Percentiles rank a stretch among this genome's conserved stretches.
These are phyloP conservation scores for Gypsophila paniculata DNA, from an alignment of 179 eudicot genomes.

Conservation along the genomic window DNA sequence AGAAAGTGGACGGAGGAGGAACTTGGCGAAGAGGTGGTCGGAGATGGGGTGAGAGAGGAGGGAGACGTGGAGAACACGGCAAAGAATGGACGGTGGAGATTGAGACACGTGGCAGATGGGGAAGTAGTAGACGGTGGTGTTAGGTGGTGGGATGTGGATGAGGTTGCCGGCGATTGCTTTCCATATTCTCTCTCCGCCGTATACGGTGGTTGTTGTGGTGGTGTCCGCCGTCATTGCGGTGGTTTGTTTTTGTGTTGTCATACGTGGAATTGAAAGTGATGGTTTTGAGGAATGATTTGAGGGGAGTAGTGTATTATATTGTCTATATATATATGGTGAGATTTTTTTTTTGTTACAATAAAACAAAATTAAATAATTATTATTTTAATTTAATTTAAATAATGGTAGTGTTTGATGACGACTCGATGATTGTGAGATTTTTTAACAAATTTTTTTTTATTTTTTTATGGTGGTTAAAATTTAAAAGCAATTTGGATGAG, in stretches of 20 bases:
- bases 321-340: too few species aligned
- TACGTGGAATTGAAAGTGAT: background rate
- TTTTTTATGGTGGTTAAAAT: too few species aligned
- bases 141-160: slow-evolving; percentile 36
- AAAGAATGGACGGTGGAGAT: slow-evolving; percentile 24
- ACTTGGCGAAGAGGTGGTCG: slow-evolving; percentile 52
- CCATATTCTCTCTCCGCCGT: slow-evolving; percentile 47
- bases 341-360: background rate
- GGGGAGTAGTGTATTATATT: too few species aligned
- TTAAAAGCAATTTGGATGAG: too few species aligned
- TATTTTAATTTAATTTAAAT: too few species aligned
- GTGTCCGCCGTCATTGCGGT: background rate
- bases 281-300: too few species aligned
- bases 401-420: background rate
- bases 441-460: too few species aligned
- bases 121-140: slow-evolving; percentile 63
- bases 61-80: slow-evolving; percentile 44
- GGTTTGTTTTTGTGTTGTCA: background rate
- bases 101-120: slow-evolving; percentile 63
- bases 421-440: background rate
- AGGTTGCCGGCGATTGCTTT: slow-evolving; percentile 55
- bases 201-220: too few species aligned
- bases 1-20: slow-evolving; percentile 42
- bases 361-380: background rate
- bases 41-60: slow-evolving; percentile 40